Percentiles rank a stretch among this genome's conserved stretches.
Evolutionary conservation across 768 basidiomycete species (phyloP).

Genomic region (Hortiboletus flavorubellus): DNA sequence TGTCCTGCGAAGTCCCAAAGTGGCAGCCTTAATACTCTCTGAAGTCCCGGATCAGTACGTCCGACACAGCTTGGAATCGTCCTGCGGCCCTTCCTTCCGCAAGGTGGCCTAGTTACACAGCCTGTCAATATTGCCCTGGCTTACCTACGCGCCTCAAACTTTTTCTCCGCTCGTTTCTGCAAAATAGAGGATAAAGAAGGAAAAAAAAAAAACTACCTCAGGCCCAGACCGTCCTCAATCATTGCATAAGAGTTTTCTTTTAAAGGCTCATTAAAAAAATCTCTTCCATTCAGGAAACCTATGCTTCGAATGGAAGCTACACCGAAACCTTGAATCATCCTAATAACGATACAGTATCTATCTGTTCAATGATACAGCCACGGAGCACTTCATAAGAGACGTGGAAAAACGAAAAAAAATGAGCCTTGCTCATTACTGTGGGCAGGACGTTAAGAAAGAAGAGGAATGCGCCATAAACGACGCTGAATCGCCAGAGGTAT

Average conservation of each 20-base stretch:
- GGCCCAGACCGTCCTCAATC: no score
- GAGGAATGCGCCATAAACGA: not conserved
- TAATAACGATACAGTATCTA: constrained; percentile 29
- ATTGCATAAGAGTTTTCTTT: not conserved
- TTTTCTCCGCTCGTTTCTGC: no score
- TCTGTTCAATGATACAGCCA: constrained; percentile 17
- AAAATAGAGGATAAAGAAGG: no score
- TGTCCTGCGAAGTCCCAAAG: no score
- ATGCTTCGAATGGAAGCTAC: not conserved
- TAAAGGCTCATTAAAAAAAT: not conserved
- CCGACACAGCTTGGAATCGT: not conserved
- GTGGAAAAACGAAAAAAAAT: not conserved
- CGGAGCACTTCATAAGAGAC: not conserved
- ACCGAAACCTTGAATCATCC: not conserved
- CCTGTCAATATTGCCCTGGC: no score
- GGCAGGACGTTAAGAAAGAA: constrained; percentile 1
- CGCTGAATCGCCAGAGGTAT: constrained; percentile 2
- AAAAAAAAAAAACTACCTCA: no score
- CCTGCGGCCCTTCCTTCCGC: not conserved
- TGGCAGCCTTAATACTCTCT: no score
- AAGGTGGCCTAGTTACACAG: not conserved
- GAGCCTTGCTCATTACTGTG: constrained; percentile 4
- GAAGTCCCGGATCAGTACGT: not conserved
- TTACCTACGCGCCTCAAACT: no score
- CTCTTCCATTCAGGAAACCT: not conserved